Evolutionary conservation across 352 stramenopile species (phyloP), one percentile per base, ranked within the genome.

Genomic region (Pythium catenulatum): DNA sequence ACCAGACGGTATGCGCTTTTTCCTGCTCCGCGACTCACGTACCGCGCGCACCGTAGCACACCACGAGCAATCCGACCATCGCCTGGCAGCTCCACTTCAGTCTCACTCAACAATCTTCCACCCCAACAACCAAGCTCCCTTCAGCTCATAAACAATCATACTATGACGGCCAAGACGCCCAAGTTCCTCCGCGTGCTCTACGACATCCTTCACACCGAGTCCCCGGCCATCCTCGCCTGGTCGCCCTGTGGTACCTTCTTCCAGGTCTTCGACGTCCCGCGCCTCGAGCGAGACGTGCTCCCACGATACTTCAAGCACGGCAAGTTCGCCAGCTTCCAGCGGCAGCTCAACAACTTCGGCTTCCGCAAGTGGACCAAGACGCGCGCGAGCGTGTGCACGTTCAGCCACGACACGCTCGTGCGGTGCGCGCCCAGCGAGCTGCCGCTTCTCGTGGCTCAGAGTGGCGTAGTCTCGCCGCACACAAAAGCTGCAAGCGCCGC

Each of bases 291-390:
- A 23, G 89, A 95, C 41, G 92, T 99, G 59, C 90, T 99, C 17
- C 96, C 96, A 37, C 96, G 96, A 86, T 99, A 99, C 92, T 99
- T 99, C 86, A 99, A 99, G 86, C 97, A 99, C 89, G 91, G 94
- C 85, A 98, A 97, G 85, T 98, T 99, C 90, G 94, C 97, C 17
- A 99, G 96, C 54, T 97, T 99, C 70, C 95, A 98, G 82, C 94
- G 97, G 17, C 96, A 99, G 80, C 93, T 99, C 50, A 99, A 98
- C 90, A 99, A 99, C 90, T 99, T 99, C 89, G 93, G 91, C 59
- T 99, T 99, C 87, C 92, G 92, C 79, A 97, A 97, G 88, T 97
- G 94, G 94, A 97, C 94, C 83, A 97, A 97, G 87, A 97, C 94
- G 14, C 93, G 95, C 76, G 92, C 93, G 21, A 97, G 93, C 78